A percentile compares a stretch with the other conserved stretches of the same genome.
Conservation (phyloP, 2,329 filamentous ascomycete genomes). For the Cytospora schulzeri region DNA sequence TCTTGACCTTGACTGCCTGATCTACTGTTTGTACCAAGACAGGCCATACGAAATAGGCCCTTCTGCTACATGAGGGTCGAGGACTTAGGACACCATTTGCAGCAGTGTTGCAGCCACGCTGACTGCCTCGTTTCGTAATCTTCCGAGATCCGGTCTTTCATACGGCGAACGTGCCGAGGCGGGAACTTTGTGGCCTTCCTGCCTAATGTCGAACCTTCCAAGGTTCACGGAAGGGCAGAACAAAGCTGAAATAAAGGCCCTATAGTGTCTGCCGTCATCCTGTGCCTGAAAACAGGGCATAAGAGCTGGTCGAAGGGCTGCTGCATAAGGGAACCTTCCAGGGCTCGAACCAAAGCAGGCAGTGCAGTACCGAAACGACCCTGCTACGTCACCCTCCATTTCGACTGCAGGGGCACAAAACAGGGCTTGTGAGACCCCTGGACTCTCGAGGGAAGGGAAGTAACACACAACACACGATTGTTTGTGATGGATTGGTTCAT, state of each 20-base stretch:
- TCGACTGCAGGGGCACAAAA: conserved; percentile 19
- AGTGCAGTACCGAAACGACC: conserved; percentile 1
- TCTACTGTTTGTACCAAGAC: not conserved
- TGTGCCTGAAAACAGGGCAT: conserved; percentile 23
- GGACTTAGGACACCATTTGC: not conserved
- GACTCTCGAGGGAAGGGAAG: too few species aligned
- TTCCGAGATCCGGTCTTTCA: not conserved
- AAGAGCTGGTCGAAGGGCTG: not conserved
- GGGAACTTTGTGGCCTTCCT: not conserved
- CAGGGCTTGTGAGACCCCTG: conserved; percentile 12
- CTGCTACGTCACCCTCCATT: conserved; percentile 22
- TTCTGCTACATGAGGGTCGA: not conserved
- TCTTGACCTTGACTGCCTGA: too few species aligned
- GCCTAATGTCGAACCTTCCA: too few species aligned
- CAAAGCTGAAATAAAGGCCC: not conserved
- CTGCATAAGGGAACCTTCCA: not conserved
- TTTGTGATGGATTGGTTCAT: too few species aligned
- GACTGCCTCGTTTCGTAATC: not conserved
- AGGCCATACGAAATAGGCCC: not conserved
- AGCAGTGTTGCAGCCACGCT: not conserved
- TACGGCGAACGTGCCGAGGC: not conserved
- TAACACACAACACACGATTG: conserved; percentile 18
- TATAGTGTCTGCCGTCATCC: conserved; percentile 16
- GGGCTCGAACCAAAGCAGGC: conserved; percentile 12
- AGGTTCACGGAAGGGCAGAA: too few species aligned